These are phyloP conservation scores for Eucalyptus urophylla DNA, from an alignment of 345 rosid genomes.

Conservation along the genomic window DNA sequence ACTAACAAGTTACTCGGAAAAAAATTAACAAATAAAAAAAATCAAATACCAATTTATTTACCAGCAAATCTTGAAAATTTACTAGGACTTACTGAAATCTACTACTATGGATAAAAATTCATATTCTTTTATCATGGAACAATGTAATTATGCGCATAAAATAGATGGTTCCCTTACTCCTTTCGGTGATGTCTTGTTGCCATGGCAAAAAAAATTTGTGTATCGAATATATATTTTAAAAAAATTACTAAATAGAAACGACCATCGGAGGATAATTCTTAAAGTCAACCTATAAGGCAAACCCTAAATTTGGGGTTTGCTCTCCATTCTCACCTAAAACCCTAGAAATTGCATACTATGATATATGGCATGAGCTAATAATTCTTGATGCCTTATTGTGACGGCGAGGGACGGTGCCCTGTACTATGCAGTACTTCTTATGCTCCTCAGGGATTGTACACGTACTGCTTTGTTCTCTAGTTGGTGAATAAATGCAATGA, in stretches of 20 bases:
- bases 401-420: not conserved
- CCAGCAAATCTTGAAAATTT: no score
- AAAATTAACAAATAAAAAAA: no score
- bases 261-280: not conserved
- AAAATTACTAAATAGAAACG: not conserved
- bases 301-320: not conserved
- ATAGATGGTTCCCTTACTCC: not conserved
- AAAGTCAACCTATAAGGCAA: not conserved
- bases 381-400: not conserved
- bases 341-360: not conserved
- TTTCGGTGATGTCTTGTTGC: not conserved
- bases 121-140: no score
- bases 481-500: not conserved
- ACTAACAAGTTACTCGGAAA: no score
- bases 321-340: not conserved
- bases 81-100: no score
- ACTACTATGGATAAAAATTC: no score
- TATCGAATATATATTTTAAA: not conserved
- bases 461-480: not conserved
- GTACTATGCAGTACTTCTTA: not conserved
- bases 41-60: no score
- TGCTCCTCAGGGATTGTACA: not conserved
- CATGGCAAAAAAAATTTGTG: not conserved
- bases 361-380: not conserved
- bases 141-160: not conserved